These are phyloP conservation scores for Ophiognomonia clavigignenti-juglandacearum DNA, from an alignment of 2,329 filamentous ascomycete genomes.

Conservation along the genomic window DNA sequence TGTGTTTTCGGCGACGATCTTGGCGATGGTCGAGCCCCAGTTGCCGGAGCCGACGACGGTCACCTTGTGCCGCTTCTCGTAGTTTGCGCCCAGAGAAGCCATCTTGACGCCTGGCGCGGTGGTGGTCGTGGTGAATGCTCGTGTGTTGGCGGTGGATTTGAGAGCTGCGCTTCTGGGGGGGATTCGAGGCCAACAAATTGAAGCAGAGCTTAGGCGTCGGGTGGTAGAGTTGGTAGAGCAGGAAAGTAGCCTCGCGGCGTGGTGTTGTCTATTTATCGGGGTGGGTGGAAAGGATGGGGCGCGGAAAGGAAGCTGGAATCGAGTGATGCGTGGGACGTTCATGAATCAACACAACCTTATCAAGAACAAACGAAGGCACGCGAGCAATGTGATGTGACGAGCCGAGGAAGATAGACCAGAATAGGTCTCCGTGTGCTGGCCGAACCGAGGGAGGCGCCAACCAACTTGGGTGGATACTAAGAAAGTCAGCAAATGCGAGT, in stretches of 20 bases:
- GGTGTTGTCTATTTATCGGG: background rate
- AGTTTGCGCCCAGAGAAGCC: constrained; percentile 36
- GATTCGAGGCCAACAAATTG: no score
- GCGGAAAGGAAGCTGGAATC: background rate
- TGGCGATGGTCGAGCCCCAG: constrained; percentile 97
- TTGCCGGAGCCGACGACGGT: constrained; percentile 94
- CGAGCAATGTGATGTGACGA: constrained; percentile 4
- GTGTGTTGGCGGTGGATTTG: background rate
- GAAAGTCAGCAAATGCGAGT: no score
- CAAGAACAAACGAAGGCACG: background rate
- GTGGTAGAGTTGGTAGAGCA: no score
- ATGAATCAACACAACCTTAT: constrained; percentile 5
- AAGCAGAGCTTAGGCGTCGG: no score
- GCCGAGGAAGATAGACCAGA: background rate
- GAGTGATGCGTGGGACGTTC: constrained; percentile 5
- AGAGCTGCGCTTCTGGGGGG: no score
- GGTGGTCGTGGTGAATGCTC: background rate
- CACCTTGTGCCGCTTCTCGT: constrained; percentile 79
- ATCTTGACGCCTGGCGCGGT: constrained; percentile 15
- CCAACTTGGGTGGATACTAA: no score
- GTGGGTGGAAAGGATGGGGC: background rate
- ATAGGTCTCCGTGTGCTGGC: background rate
- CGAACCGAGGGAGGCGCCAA: background rate
- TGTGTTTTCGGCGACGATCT: constrained; percentile 93
- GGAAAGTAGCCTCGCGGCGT: no score